Evolutionary conservation across 345 rosid genomes (phyloP), one percentile per base, ranked within the genome.

Genomic region (Populus ilicifolia): DNA sequence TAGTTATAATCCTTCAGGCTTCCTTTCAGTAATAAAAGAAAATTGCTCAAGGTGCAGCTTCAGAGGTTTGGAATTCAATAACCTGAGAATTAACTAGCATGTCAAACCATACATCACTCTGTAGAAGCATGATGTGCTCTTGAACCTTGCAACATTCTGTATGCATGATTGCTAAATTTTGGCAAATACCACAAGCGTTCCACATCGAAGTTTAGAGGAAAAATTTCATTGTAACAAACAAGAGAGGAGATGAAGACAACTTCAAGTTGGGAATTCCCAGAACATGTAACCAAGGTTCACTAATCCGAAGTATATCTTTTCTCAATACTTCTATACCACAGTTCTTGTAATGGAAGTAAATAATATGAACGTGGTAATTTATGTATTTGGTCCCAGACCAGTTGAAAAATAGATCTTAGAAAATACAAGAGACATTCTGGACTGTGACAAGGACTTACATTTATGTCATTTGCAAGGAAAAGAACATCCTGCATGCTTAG

Each of bases 401-500:
- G 59, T 54, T 39, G 33, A 67, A 75, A 64, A 48, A 7, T 36
- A 38, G 30, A 36, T 46, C 41, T 10, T 54, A 20, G 61, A 54
- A 21, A 21, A 54, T 54, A 54, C 25, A 7, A 2, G 25, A 54
- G 25, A 6, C 25, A 54, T 54, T 54, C 23, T 20, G 0, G 25
- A 20, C 11, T 1, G 9, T 54, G 11, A 7, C 61, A 20, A 54
- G 73, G 77, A 80, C 94, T 89, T 88, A 92, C 96, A 72, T 83
- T 87, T 68, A 84, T 80, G 77, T 93, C 94, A 71, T 93, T 95
- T 29, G 96, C 91, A n/a, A 95, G 96, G 94, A 92, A 95, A 81
- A 95, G 92, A 67, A 93, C 92, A 80, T 95, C 99, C 77, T 90
- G 97, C 92, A 93, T 90, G 81, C 93, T 89, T 70, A 95, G 83